A percentile compares a stretch with the other conserved stretches of the same genome.
Evolutionary conservation across 768 basidiomycete genomes (phyloP).

Genomic region (Boletus coccyginus): DNA sequence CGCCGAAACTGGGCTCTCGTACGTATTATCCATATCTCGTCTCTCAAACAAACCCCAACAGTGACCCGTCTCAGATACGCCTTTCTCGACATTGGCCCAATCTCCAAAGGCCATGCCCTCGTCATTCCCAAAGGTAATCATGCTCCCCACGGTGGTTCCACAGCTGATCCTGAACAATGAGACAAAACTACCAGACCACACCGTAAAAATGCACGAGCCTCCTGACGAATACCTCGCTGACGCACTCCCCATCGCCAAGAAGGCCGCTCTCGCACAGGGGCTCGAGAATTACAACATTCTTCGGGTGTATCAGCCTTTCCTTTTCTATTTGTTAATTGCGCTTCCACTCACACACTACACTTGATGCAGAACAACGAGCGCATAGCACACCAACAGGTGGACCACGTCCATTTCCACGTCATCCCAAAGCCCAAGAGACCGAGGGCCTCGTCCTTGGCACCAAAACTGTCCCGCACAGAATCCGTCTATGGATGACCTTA

Average conservation of each 20-base stretch:
- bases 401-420: slow-evolving; percentile 91
- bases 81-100: slow-evolving; percentile 91
- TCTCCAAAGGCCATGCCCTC: slow-evolving; percentile 88
- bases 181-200: slow-evolving; percentile 58
- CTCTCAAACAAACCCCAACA: too few relatives aligned
- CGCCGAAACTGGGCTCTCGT: slow-evolving; percentile 71
- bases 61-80: slow-evolving; percentile 50
- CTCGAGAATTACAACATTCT: slow-evolving; percentile 84
- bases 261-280: slow-evolving; percentile 76
- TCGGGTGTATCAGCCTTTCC: slow-evolving; percentile 38
- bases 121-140: slow-evolving; percentile 86
- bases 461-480: slow-evolving; percentile 50
- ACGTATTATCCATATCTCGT: slow-evolving; percentile 26
- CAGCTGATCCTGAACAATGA: neutral
- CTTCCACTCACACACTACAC: neutral
- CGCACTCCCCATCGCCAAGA: slow-evolving; percentile 78
- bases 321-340: neutral
- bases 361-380: slow-evolving; percentile 60
- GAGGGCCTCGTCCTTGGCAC: slow-evolving; percentile 70
- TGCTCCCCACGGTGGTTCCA: too few relatives aligned
- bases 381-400: slow-evolving; percentile 66
- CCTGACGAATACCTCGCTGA: slow-evolving; percentile 84
- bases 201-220: slow-evolving; percentile 80
- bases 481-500: slow-evolving; percentile 21
- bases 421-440: slow-evolving; percentile 79